phyloP scores from a whole-genome alignment of 1,284 basidiomycete species.

The Dichomitus squalens region DNA sequence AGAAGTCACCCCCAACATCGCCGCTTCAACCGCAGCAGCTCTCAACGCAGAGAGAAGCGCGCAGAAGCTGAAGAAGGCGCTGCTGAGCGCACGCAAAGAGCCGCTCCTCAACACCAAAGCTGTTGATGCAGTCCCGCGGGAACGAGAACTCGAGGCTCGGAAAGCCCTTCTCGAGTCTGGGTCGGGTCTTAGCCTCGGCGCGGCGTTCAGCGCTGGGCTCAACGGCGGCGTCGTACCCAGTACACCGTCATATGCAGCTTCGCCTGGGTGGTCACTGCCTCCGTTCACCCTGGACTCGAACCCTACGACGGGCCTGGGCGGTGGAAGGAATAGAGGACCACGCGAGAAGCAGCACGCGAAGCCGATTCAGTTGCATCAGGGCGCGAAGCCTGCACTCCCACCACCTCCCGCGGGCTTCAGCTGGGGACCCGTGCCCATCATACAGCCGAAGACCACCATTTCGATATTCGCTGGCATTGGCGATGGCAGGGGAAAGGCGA shows the following conservation, averaged over 20 bases:
- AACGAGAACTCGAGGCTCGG: conserved; percentile 30
- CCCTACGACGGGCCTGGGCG: conserved; percentile 1
- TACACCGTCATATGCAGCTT: conserved; percentile 6
- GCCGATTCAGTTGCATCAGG: conserved; percentile 39
- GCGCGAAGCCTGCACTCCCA: conserved; percentile 35
- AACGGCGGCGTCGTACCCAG: neutral
- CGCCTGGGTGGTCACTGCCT: neutral
- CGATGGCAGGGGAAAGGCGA: neutral
- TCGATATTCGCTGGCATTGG: conserved; percentile 24
- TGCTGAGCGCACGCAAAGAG: conserved; percentile 61
- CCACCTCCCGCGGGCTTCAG: conserved; percentile 50
- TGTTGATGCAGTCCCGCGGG: conserved; percentile 37
- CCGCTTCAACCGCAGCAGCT: conserved; percentile 73
- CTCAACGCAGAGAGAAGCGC: conserved; percentile 78
- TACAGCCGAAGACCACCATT: conserved; percentile 35
- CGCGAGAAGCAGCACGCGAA: conserved; percentile 41
- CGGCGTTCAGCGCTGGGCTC: conserved; percentile 19
- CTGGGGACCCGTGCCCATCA: conserved; percentile 66
- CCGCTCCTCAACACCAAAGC: conserved; percentile 67
- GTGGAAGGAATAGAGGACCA: conserved; percentile 6
- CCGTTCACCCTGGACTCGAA: neutral
- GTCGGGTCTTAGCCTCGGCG: conserved; percentile 11
- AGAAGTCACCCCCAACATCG: conserved; percentile 55
- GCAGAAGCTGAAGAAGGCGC: conserved; percentile 64
- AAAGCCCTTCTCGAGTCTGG: conserved; percentile 14